Conservation (phyloP, 306 rosid genomes). For the Begonia fuchsioides region DNA sequence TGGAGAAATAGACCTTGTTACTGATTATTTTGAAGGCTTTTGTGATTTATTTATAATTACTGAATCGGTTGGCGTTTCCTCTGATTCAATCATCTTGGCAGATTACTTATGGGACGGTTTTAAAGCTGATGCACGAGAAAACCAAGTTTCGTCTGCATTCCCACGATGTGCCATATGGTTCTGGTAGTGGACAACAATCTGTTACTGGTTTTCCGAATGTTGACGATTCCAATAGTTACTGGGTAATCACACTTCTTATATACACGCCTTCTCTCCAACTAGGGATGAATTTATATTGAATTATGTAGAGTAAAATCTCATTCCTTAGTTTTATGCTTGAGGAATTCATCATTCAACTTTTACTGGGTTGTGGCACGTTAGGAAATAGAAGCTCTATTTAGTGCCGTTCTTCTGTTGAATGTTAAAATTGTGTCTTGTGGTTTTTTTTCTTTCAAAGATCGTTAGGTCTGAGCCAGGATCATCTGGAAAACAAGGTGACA, state of each 20-base stretch:
- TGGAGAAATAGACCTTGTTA: not conserved
- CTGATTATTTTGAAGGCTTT: too few relatives aligned
- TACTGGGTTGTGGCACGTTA: too few relatives aligned
- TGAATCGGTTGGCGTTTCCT: not conserved
- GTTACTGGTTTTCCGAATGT: conserved; percentile 82
- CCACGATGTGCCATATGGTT: conserved; percentile 96
- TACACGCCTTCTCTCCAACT: too few relatives aligned
- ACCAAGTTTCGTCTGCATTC: conserved; percentile 86
- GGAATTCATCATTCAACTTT: too few relatives aligned
- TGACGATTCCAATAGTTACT: conserved; percentile 89
- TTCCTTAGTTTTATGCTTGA: too few relatives aligned
- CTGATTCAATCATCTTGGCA: conserved; percentile 27
- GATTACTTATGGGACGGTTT: conserved; percentile 69
- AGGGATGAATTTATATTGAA: too few relatives aligned
- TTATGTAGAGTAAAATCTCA: too few relatives aligned
- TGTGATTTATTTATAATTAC: not conserved
- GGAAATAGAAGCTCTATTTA: too few relatives aligned
- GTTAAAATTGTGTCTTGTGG: too few relatives aligned
- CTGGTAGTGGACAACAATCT: conserved; percentile 98
- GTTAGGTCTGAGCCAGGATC: conserved; percentile 60
- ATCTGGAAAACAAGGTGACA: conserved; percentile 79
- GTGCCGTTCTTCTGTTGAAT: too few relatives aligned
- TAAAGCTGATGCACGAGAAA: conserved; percentile 92
- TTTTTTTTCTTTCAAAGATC: conserved; percentile 19
- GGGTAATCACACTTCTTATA: conserved; percentile 33